Base-by-base conservation (phyloP, 495 filamentous ascomycete genomes). In the Entonaema liquescens region DNA sequence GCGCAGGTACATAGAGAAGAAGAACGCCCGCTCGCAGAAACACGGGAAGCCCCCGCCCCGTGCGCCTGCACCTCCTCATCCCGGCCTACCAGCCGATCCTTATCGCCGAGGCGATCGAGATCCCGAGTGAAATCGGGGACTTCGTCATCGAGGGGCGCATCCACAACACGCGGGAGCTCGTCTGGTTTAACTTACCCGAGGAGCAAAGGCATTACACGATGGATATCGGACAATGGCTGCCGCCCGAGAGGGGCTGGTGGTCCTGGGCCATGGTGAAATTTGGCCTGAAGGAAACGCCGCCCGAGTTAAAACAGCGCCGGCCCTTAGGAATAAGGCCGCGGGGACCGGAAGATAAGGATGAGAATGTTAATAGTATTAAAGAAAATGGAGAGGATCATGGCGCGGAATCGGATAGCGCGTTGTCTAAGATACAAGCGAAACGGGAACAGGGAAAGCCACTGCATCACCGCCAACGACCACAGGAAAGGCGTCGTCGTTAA, bases 71-170 rank as follows among this genome's bases (percentile, higher is more conserved):
- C 15, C 54, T 57, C 1, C 54, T 57, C 4, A 26, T 57, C 54
- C 54, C 54, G 12, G 54, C 54, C n/a, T 57, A 57, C 31, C 54
- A 57, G 6, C 54, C 54, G 2, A 57, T 57, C 9, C 54, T 57
- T 21, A 57, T 57, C n/a, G 28, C 33, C 0, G 54, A 57, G 31
- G 54, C 54, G 5, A 31, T 57, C 29, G 17, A 57, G n/a, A 57
- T 57, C 29, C 54, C 54, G 9, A 6, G n/a, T 15, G 54, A 57
- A n/a, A 57, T 57, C 17, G 54, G 54, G 13, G 54, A 57, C 33
- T 57, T 57, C 13, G 54, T 57, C 29, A 57, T 57, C 19, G 54
- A 57, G 15, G 54, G 54, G 29, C 54, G 54, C 54, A 57, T 57
- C 21, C 29, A 57, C 15, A 57, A 33, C 7, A 57, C 29, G 8